Evolutionary conservation across 495 filamentous ascomycete genomes (phyloP).

Genomic region (Talaromyces ruber): DNA sequence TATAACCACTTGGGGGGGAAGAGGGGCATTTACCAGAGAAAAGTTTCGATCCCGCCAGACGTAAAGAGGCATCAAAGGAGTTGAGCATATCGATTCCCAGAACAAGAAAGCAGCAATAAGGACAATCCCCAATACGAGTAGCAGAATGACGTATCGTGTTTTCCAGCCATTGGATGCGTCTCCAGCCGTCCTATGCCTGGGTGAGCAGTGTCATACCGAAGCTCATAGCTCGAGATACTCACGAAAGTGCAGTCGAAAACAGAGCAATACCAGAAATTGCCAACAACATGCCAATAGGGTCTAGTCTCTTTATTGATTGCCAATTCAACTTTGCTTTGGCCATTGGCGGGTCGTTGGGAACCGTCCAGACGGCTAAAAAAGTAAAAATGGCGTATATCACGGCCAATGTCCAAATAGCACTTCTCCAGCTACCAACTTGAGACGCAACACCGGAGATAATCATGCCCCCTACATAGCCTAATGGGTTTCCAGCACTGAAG

Average conservation of each 20-base stretch:
- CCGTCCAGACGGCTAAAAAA: conserved; percentile 51
- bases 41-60: conserved; percentile 33
- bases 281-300: conserved; percentile 56
- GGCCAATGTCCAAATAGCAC: conserved; percentile 54
- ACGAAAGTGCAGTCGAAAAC: conserved; percentile 57
- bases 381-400: conserved; percentile 55
- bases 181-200: conserved; percentile 30
- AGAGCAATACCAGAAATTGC: conserved; percentile 56
- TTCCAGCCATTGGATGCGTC: conserved; percentile 55
- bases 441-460: conserved; percentile 61
- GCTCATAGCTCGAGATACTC: conserved; percentile 16
- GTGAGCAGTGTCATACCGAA: background rate
- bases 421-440: conserved; percentile 59
- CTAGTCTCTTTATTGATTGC: conserved; percentile 46
- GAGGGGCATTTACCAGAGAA: conserved; percentile 16
- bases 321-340: conserved; percentile 30
- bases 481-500: conserved; percentile 61
- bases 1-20: background rate
- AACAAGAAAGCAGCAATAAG: conserved; percentile 49
- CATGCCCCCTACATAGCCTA: conserved; percentile 60
- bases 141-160: conserved; percentile 53
- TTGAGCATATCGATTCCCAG: conserved; percentile 46
- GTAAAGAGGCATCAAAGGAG: conserved; percentile 31
- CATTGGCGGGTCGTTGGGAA: conserved; percentile 45
- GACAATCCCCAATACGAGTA: conserved; percentile 54